These are phyloP conservation scores for Kockovaella imperatae DNA, from an alignment of 768 basidiomycete genomes.

Conservation along the genomic window DNA sequence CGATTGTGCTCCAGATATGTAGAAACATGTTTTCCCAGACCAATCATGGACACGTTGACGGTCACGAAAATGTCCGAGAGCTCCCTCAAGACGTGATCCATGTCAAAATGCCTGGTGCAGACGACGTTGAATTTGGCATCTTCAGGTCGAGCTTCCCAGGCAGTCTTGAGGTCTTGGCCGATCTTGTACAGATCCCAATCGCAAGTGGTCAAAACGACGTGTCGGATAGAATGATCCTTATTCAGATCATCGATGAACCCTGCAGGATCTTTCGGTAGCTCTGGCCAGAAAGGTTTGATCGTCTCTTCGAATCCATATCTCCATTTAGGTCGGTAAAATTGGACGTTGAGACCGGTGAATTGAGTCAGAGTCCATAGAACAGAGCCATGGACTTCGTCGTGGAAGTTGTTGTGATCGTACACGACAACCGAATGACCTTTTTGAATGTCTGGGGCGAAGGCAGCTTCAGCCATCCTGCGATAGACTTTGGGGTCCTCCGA, in stretches of 20 bases:
- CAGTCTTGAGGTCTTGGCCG: neutral
- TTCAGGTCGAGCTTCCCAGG: neutral
- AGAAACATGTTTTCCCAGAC: constrained; percentile 2
- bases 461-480: neutral
- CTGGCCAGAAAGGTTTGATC: constrained; percentile 1
- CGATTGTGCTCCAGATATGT: neutral
- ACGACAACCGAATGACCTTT: neutral
- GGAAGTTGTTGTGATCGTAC: constrained; percentile 1
- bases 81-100: neutral
- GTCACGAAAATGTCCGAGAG: neutral
- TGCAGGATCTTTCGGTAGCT: neutral
- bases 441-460: neutral
- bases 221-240: neutral
- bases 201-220: constrained; percentile 1
- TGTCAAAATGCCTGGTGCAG: neutral
- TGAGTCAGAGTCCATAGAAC: constrained; percentile 1
- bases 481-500: too few species aligned
- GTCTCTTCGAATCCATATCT: neutral
- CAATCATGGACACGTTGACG: neutral
- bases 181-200: constrained; percentile 2
- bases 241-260: neutral
- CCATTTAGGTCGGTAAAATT: neutral
- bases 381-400: constrained; percentile 6
- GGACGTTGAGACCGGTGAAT: neutral
- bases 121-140: constrained; percentile 1